Percentiles rank a stretch among this genome's conserved stretches.
phyloP scores from a whole-genome alignment of 208 protist genomes.

The Leishmania amazonensis region DNA sequence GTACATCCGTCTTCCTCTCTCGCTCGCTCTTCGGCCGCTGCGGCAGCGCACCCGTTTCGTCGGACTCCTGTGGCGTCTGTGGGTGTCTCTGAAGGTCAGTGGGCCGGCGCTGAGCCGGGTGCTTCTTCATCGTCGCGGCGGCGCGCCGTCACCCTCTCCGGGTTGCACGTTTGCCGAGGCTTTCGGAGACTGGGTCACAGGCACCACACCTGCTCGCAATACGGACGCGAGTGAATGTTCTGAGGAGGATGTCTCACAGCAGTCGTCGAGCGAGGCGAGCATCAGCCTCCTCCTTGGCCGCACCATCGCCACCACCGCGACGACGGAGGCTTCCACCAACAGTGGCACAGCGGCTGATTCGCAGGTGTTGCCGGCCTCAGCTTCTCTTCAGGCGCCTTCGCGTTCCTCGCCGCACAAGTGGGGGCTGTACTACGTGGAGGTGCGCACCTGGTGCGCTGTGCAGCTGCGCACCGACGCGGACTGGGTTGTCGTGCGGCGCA shows the following conservation, averaged over 20 bases:
- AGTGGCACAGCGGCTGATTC: background rate
- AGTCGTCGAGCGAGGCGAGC: background rate
- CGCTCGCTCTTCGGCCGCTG: slow-evolving; percentile 51
- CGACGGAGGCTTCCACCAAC: background rate
- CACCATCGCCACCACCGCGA: background rate
- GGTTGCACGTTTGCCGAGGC: slow-evolving; percentile 26
- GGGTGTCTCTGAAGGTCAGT: slow-evolving; percentile 34
- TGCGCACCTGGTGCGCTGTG: slow-evolving; percentile 19
- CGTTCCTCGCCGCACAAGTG: slow-evolving; percentile 4
- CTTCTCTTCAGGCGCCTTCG: background rate
- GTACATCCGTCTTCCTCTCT: slow-evolving; percentile 34
- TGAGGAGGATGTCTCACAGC: background rate
- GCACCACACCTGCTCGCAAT: background rate
- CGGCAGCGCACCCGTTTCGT: slow-evolving; percentile 58
- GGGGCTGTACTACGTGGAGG: slow-evolving; percentile 29
- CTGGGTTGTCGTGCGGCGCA: slow-evolving; percentile 40
- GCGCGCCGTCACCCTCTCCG: slow-evolving; percentile 22
- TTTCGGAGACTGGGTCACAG: slow-evolving; percentile 27
- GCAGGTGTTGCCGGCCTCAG: background rate
- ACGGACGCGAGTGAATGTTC: background rate
- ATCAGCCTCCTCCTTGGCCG: background rate
- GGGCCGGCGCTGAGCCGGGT: slow-evolving; percentile 26
- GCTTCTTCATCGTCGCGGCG: slow-evolving; percentile 18
- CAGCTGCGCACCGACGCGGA: slow-evolving; percentile 43
- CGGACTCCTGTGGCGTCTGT: slow-evolving; percentile 69